Base-by-base conservation (phyloP, 257 asterid species). In the Rubia yunnanensis region DNA sequence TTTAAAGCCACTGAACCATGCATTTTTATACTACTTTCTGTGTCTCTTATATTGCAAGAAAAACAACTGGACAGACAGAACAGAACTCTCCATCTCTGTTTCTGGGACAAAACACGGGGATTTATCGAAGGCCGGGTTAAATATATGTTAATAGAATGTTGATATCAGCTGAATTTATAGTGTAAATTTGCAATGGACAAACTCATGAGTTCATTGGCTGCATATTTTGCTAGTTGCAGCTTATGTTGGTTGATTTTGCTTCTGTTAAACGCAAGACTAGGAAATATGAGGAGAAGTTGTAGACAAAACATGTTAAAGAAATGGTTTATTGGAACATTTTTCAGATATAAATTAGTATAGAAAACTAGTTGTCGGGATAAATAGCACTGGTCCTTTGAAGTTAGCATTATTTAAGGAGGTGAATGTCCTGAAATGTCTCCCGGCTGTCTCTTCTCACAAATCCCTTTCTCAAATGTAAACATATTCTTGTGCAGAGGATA, bases 301-400 rank as follows among this genome's bases (percentile, higher is more conserved):
- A 73, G 70, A 79, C 75, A 73, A 67, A 63, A 73, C 85, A 77
- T 79, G 87, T 77, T 73, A 77, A 49, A 70, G 34, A 41, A 58
- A 39, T 63, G 41, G 62, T 67, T 76, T 63, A 61, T 68, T 62
- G 18, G 28, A 77, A 66, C 85, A 73, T 20, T n/a, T n/a, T 24
- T 30, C 44, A 63, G 41, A 65, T 55, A 6, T 14, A 44, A 44
- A 44, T 44, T 44, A 44, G 3, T 44, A 44, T 14, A 44, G 20
- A 44, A 44, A 14, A 44, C 50, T 20, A 44, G 50, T 20, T 44
- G 56, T 50, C 56, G 56, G 56, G 56, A 50, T 50, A 50, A 50
- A 22, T 22, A 8, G 56, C 7, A n/a, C 5, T 49, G 26, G 10
- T 20, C 23, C 8, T 7, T 71, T 32, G 9, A 64, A 41, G 10